Evolutionary conservation across 345 rosid species (phyloP), one percentile per base, ranked within the genome.

Genomic region (Acer yangbiense): DNA sequence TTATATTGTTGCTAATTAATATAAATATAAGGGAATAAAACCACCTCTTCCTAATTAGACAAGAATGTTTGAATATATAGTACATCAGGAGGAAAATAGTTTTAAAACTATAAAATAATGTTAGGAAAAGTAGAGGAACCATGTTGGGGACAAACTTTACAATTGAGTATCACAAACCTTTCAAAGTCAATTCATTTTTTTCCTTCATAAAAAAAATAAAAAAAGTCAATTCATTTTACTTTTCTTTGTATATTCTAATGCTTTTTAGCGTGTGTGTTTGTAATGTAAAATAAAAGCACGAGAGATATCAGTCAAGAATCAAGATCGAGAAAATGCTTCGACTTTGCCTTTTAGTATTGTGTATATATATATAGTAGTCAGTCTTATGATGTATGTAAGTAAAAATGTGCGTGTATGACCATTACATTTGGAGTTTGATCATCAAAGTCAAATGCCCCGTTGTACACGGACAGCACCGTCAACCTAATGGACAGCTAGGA

Each of bases 301-400:
- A 35, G 17, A 14, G 64, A 60, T 57, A 29, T 57, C 50, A 7
- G 76, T 72, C 66, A 41, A 73, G 20, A 7, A 66, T 72, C 54
- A 41, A 73, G 20, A 41, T 60, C 29, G 7, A 73, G 67, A 60
- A 8, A 43, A 13, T 60, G 39, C 14, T 16, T 41, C n/a, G 39
- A 60, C 54, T 44, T 7, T 58, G 54, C 32, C 54, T 10, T 16
- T 0, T 29, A 29, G 25, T 23, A 23, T 0, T 23, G 25, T 23
- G 1, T 23, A 23, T 23, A 23, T 1, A 23, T 23, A 23, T 23
- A 23, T 23, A 23, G n/a, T 23, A 23, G 25, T 0, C 1, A 23
- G 32, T 29, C n/a, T n/a, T n/a, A n/a, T n/a, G n/a, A n/a, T 2
- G 9, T 18, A 17, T 32, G 1, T 32, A 71, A 9, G 27, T 71